phyloP scores from a whole-genome alignment of 768 basidiomycete genomes.

The Phanerodontia chrysosporium region DNA sequence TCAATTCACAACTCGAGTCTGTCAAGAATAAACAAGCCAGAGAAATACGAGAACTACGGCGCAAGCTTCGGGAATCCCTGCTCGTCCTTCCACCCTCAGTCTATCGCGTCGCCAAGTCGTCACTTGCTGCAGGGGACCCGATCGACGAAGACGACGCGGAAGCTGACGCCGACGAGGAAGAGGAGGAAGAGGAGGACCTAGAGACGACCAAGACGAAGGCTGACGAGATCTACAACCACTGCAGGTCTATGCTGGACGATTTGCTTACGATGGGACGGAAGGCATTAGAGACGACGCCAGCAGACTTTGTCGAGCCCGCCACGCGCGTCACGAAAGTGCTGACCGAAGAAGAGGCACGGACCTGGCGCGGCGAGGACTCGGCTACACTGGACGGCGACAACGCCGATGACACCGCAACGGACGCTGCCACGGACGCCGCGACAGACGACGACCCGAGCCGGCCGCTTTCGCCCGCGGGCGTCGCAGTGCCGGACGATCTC shows the following conservation, averaged over 20 bases:
- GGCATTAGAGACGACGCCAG: conserved; percentile 57
- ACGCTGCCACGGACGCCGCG: conserved; percentile 5
- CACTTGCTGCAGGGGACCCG: conserved; percentile 39
- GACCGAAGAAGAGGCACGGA: conserved; percentile 64
- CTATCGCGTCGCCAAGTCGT: conserved; percentile 52
- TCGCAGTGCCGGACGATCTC: conserved; percentile 14
- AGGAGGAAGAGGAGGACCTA: conserved; percentile 39
- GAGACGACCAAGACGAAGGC: conserved; percentile 28
- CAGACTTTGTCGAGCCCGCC: conserved; percentile 42
- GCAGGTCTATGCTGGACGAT: conserved; percentile 59
- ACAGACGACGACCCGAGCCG: conserved; percentile 11
- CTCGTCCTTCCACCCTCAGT: conserved; percentile 69
- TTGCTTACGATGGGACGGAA: conserved; percentile 54
- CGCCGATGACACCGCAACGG: conserved; percentile 1
- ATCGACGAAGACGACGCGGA: conserved; percentile 33
- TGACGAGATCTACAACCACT: conserved; percentile 59
- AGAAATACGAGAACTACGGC: conserved; percentile 81
- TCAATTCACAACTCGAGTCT: conserved; percentile 79
- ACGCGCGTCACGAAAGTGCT: conserved; percentile 62
- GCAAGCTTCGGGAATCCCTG: conserved; percentile 78
- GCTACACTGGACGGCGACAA: conserved; percentile 13
- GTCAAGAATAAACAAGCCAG: conserved; percentile 75
- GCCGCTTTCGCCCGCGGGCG: conserved; percentile 18
- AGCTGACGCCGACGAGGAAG: conserved; percentile 37
- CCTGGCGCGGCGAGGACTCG: conserved; percentile 37